Evolutionary conservation across 495 filamentous ascomycete genomes (phyloP), one percentile per base, ranked within the genome.

Genomic region (Diplogelasinospora grovesii): DNA sequence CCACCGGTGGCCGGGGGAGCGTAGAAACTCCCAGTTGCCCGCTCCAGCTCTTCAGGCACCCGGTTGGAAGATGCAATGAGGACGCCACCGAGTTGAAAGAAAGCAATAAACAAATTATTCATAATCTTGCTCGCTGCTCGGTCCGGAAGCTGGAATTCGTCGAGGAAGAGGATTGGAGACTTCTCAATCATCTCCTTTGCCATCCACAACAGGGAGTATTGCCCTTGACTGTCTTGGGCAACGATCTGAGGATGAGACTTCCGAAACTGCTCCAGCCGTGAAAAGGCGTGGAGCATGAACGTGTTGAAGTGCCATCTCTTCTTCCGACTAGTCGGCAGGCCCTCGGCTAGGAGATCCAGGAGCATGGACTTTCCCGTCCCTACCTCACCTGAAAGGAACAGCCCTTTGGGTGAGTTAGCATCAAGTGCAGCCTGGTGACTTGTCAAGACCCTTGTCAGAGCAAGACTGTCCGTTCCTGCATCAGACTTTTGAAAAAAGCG

Each of bases 71-170:
- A 83, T 2, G 81, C 82, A 34, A 86, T 64, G 4, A 87, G 64
- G 5, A 86, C 83, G 20, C 83, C 83, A 1, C 83, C 83, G 4
- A 86, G 62, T 36, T 83, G 79, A 48, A 85, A 86, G 54, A 86
- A 85, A 6, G 68, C 64, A n/a, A 79, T 81, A 45, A 86, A 73
- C 14, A 86, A 64, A 50, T 79, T 81, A 22, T 78, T 82, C 39
- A 86, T 57, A 16, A 85, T 81, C 52, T 85, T 85, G 36, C 74
- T 77, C 11, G 81, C 71, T 0, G 73, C 79, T 41, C 78, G 67
- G 55, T 85, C 82, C 0, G 82, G 83, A 10, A 86, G 60, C 49
- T 87, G 82, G 46, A 86, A 86, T 50, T 87, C 81, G 44, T 86
- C 81, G 1, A 86, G 59, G 36, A 86, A 87, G 2, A 86, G 55